phyloP scores from a whole-genome alignment of 2,329 filamentous ascomycete species.

The Aaosphaeria pasadenensis region DNA sequence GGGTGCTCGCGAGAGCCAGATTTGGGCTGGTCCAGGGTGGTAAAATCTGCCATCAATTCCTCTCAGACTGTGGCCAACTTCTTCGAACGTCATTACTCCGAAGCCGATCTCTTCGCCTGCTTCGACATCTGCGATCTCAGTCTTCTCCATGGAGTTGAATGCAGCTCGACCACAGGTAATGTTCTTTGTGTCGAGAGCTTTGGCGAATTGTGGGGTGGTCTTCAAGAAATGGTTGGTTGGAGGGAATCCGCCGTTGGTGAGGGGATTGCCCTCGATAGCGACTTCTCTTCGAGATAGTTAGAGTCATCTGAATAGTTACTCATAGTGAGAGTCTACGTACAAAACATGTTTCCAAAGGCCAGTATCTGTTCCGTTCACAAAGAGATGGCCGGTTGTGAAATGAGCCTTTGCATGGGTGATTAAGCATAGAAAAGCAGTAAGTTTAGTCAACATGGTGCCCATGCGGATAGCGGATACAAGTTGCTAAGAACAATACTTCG shows the following conservation, averaged over 20 bases:
- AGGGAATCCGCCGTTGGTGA: not conserved
- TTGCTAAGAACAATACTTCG: too few species aligned
- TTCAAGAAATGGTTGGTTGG: not conserved
- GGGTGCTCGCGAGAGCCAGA: not conserved
- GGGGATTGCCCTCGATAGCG: not conserved
- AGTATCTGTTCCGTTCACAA: conserved; percentile 1
- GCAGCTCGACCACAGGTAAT: conserved; percentile 5
- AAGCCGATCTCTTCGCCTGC: conserved; percentile 5
- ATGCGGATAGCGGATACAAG: too few species aligned
- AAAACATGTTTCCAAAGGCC: conserved; percentile 3
- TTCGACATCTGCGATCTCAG: conserved; percentile 6
- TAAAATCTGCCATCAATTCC: not conserved
- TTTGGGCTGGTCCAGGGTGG: not conserved
- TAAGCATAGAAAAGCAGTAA: too few species aligned
- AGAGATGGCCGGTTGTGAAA: not conserved
- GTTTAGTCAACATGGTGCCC: too few species aligned
- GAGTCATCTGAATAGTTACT: not conserved
- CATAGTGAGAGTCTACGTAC: not conserved
- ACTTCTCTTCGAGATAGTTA: not conserved
- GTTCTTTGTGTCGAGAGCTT: not conserved
- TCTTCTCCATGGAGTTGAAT: conserved; percentile 1
- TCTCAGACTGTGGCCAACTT: not conserved
- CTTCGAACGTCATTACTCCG: not conserved
- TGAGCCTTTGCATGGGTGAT: too few species aligned
- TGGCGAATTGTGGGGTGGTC: not conserved